Conservation (phyloP, 1,139 yeast genomes). For the Geotrichum australiense region DNA sequence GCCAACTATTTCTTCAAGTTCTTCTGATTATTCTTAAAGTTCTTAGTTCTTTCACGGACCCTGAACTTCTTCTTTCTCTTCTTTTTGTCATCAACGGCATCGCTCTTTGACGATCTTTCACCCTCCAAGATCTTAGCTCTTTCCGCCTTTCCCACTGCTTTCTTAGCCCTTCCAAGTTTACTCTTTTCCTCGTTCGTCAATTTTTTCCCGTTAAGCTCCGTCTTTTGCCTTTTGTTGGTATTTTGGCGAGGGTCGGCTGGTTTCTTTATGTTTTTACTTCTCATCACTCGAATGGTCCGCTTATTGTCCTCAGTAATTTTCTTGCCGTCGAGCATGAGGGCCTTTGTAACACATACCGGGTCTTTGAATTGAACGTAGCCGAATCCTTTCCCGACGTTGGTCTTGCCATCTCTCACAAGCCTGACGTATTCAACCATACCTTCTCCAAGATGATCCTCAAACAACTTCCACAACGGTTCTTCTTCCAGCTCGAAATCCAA, state of each 20-base stretch:
- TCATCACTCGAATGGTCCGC: conserved; percentile 68
- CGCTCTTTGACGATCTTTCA: conserved; percentile 69
- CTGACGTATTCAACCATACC: conserved; percentile 70
- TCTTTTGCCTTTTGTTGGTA: conserved; percentile 21
- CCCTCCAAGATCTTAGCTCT: conserved; percentile 71
- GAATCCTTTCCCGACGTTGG: conserved; percentile 95
- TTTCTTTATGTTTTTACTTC: conserved; percentile 62
- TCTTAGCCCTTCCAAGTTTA: conserved; percentile 69
- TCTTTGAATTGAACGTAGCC: conserved; percentile 92
- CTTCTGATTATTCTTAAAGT: conserved; percentile 38
- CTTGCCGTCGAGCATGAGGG: conserved; percentile 69
- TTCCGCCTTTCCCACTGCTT: conserved; percentile 72
- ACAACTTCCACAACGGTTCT: conserved; percentile 81
- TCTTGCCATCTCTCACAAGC: conserved; percentile 82
- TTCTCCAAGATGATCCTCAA: conserved; percentile 51
- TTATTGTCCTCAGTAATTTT: conserved; percentile 43
- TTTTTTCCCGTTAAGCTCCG: conserved; percentile 14
- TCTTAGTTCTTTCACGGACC: conserved; percentile 57
- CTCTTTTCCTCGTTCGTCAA: conserved; percentile 50
- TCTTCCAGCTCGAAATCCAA: conserved; percentile 89
- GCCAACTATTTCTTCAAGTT: not conserved
- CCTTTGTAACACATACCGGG: conserved; percentile 72
- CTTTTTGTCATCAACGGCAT: conserved; percentile 34
- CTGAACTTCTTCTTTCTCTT: conserved; percentile 49
- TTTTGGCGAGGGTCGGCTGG: conserved; percentile 31